These are phyloP conservation scores for Cicer chorassanicum DNA, from an alignment of 306 rosid species.

Conservation along the genomic window DNA sequence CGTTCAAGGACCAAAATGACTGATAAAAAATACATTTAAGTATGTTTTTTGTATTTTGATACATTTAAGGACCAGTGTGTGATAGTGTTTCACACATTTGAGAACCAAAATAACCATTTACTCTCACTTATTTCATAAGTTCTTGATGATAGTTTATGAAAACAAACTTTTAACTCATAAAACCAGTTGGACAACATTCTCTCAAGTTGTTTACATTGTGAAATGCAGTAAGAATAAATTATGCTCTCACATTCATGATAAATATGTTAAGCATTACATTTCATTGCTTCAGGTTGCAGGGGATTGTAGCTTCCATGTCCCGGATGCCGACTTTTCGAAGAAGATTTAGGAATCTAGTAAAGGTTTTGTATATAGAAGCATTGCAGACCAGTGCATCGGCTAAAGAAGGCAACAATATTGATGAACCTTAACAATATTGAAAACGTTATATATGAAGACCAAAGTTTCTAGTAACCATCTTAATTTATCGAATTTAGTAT, in stretches of 20 bases:
- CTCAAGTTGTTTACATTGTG: too few species aligned
- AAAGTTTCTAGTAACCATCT: background rate
- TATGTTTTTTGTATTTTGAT: too few species aligned
- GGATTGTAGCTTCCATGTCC: slow-evolving; percentile 71
- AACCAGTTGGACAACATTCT: too few species aligned
- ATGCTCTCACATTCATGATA: too few species aligned
- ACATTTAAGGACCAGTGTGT: too few species aligned
- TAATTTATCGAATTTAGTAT: too few species aligned
- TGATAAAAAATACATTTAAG: too few species aligned
- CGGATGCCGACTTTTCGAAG: slow-evolving; percentile 77
- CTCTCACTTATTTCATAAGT: background rate
- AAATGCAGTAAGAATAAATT: too few species aligned
- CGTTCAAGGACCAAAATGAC: too few species aligned
- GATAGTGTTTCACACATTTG: too few species aligned
- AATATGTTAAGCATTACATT: background rate
- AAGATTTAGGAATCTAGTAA: slow-evolving; percentile 61
- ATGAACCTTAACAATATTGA: slow-evolving; percentile 21
- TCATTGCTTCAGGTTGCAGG: slow-evolving; percentile 62
- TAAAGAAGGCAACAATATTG: slow-evolving; percentile 16
- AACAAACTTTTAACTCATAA: background rate
- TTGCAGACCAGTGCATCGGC: slow-evolving; percentile 56
- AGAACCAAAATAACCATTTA: too few species aligned
- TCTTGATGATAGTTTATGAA: background rate
- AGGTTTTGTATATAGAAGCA: slow-evolving; percentile 71
- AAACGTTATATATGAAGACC: slow-evolving; percentile 2